Conservation (phyloP, 768 basidiomycete species). For the Boletus sp. region DNA sequence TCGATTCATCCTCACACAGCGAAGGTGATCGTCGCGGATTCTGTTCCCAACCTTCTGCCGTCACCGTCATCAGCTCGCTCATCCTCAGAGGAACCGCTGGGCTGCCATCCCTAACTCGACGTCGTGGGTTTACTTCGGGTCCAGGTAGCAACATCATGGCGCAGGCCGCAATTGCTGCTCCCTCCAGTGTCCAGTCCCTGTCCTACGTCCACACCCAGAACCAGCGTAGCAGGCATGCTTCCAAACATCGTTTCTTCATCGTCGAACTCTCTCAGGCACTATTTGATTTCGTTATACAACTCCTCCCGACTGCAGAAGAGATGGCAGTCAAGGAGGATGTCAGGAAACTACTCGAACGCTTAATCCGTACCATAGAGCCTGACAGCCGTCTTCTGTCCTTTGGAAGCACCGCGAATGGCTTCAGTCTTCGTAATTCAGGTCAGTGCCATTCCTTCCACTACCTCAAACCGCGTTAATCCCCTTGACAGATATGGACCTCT, state of each 20-base stretch:
- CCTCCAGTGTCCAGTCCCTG: slow-evolving; percentile 22
- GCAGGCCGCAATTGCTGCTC: slow-evolving; percentile 26
- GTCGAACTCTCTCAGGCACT: slow-evolving; percentile 85
- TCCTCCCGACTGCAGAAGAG: slow-evolving; percentile 87
- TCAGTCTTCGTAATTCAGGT: slow-evolving; percentile 96
- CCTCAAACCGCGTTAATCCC: slow-evolving; percentile 10
- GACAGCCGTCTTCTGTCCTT: slow-evolving; percentile 89
- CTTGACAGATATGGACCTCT: slow-evolving; percentile 91
- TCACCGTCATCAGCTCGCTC: slow-evolving; percentile 10
- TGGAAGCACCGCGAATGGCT: slow-evolving; percentile 95
- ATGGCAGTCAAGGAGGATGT: slow-evolving; percentile 96
- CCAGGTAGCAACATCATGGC: slow-evolving; percentile 22
- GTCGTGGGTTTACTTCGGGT: background rate
- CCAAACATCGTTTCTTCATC: slow-evolving; percentile 62
- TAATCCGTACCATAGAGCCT: slow-evolving; percentile 94
- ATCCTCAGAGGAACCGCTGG: slow-evolving; percentile 1
- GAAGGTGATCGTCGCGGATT: slow-evolving; percentile 31
- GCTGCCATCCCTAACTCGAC: slow-evolving; percentile 4
- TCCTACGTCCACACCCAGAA: slow-evolving; percentile 34
- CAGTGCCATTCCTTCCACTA: slow-evolving; percentile 17
- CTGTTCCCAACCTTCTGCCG: slow-evolving; percentile 16
- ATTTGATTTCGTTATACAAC: slow-evolving; percentile 91
- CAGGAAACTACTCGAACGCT: slow-evolving; percentile 87
- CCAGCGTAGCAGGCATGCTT: slow-evolving; percentile 35
- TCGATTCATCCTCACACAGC: slow-evolving; percentile 18